Base-by-base conservation (phyloP, 768 basidiomycete genomes). In the Lactarius deliciosus region DNA sequence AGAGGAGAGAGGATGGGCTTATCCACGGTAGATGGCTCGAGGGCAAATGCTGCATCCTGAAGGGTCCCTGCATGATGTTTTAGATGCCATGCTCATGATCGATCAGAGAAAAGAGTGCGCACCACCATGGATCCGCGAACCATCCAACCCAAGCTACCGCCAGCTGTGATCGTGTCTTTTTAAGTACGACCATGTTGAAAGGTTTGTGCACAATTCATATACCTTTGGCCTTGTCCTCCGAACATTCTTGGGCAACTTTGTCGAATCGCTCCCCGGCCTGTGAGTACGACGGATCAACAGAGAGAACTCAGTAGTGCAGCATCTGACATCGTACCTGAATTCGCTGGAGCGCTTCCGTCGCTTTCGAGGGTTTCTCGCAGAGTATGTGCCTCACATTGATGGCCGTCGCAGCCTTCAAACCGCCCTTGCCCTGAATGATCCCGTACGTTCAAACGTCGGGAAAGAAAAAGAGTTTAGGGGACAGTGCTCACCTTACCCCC, bases 201-300 rank as follows among this genome's bases (percentile, higher is more conserved):
- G 41, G 56, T 30, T 15, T 8, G 56, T 7, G 53, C 5, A 18
- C 22, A 64, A 30, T 55, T 40, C 9, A 38, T 74, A 25, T 64
- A 89, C 92, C 84, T 82, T 93, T 94, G 7, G 92, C 92, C 74
- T 94, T 94, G 77, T 94, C 92, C 75, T 93, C 92, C 1, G 93
- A 94, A 70, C 91, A 94, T 72, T 93, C 92, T 73, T 92, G 88
- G 6, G 92, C 92, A 40, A 93, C 90, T 76, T 92, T 94, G 77
- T 93, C 90, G 74, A 94, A 94, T 13, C 90, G 78, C 72, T 90
- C 85, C 28, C 92, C 92, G 68, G 85, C 88, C 90, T 85, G 83
- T 8, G 11, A n/a, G n/a, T 22, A 64, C 45, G 38, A 50, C 47
- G 7, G 45, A n/a, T 41, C 30, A 57, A 18, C 43, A 25, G 10